phyloP scores from a whole-genome alignment of 2,329 filamentous ascomycete genomes.

The Xylaria multiplex region DNA sequence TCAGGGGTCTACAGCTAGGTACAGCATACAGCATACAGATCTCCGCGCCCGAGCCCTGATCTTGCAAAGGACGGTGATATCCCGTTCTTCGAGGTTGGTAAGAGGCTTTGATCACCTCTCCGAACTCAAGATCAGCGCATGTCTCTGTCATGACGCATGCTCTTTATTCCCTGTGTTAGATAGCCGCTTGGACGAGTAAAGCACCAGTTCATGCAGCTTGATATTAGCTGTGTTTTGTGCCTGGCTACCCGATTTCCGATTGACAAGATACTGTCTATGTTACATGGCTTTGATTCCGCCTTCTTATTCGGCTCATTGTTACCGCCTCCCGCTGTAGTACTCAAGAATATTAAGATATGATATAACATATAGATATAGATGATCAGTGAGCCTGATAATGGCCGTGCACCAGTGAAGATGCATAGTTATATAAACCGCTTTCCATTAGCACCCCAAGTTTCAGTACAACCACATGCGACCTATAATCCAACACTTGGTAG shows the following conservation, averaged over 20 bases:
- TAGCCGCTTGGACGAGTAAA: slow-evolving; percentile 6
- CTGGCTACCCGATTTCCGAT: slow-evolving; percentile 15
- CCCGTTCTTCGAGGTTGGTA: background rate
- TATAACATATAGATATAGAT: slow-evolving; percentile 12
- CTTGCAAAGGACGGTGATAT: slow-evolving; percentile 1
- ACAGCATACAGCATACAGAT: background rate
- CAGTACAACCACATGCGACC: background rate
- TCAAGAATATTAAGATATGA: slow-evolving; percentile 19
- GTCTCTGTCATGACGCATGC: background rate
- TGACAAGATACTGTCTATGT: slow-evolving; percentile 6
- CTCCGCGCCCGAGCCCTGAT: background rate
- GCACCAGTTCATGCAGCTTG: slow-evolving; percentile 6
- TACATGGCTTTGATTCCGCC: slow-evolving; percentile 2
- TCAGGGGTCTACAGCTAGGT: background rate
- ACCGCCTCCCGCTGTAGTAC: slow-evolving; percentile 9
- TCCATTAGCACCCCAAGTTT: background rate
- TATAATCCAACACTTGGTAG: background rate
- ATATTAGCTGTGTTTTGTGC: slow-evolving; percentile 4
- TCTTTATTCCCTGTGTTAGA: background rate
- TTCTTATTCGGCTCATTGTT: slow-evolving; percentile 6
- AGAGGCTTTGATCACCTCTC: slow-evolving; percentile 10
- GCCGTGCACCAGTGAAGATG: background rate
- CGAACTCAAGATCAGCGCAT: slow-evolving; percentile 4
- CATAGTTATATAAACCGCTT: background rate
- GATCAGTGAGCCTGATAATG: background rate